These are phyloP conservation scores for Paragyromitra xinjiangensis DNA, from an alignment of 495 filamentous ascomycete genomes.

Conservation along the genomic window DNA sequence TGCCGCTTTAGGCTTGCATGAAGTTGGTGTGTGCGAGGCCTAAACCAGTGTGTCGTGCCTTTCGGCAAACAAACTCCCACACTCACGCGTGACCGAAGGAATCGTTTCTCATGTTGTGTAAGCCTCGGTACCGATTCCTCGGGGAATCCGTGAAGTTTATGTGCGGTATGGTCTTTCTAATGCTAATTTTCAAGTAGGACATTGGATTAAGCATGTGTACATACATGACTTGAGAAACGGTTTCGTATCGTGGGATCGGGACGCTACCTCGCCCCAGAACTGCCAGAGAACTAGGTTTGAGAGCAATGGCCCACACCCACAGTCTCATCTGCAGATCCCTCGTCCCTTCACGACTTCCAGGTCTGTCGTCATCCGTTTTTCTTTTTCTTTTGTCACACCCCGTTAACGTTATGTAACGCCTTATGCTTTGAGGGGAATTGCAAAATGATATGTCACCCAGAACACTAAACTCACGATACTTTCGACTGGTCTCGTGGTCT, in stretches of 20 bases:
- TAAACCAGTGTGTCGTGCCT: constrained; percentile 28
- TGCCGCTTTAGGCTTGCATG: constrained; percentile 33
- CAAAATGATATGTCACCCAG: constrained; percentile 38
- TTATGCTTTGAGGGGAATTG: constrained; percentile 7
- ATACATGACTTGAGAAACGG: constrained; percentile 25
- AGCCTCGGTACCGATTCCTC: constrained; percentile 45
- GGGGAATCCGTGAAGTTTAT: constrained; percentile 36
- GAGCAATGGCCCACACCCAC: constrained; percentile 9
- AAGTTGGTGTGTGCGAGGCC: constrained; percentile 30
- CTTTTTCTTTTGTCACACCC: constrained; percentile 20
- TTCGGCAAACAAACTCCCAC: constrained; percentile 24
- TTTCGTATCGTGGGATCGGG: constrained; percentile 27
- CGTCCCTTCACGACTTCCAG: background rate
- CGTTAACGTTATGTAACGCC: constrained; percentile 28
- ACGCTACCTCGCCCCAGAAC: constrained; percentile 12
- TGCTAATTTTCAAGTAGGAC: constrained; percentile 24
- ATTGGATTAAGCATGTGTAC: constrained; percentile 44
- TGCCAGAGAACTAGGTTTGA: constrained; percentile 6
- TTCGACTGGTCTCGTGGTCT: constrained; percentile 31
- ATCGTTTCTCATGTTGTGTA: constrained; percentile 40
- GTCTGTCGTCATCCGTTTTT: constrained; percentile 44
- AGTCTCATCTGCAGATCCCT: background rate
- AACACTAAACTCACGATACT: constrained; percentile 8
- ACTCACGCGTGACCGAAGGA: constrained; percentile 33
- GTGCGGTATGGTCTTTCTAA: constrained; percentile 1